Percentiles rank a stretch among this genome's conserved stretches.
These are phyloP conservation scores for Zostera marina DNA, from an alignment of 116 monocot genomes.

Conservation along the genomic window DNA sequence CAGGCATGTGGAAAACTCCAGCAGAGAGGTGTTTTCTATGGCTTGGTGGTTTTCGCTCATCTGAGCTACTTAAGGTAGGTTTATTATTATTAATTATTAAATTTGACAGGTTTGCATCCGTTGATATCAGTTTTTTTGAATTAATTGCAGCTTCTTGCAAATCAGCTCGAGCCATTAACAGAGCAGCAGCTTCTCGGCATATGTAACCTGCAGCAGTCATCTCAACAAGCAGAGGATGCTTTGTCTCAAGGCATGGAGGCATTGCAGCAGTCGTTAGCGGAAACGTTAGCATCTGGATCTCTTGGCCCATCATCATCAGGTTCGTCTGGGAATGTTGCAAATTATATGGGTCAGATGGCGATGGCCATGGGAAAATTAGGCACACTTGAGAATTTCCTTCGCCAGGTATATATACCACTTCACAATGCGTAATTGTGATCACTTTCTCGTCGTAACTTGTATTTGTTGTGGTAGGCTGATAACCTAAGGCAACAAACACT, in stretches of 20 bases:
- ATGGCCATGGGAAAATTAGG: conserved; percentile 99
- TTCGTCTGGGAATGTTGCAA: conserved; percentile 86
- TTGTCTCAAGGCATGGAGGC: conserved; percentile 97
- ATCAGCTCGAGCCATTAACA: conserved; percentile 82
- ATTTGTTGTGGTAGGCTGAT: conserved; percentile 34
- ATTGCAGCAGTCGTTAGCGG: conserved; percentile 73
- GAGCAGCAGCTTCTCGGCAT: conserved; percentile 77
- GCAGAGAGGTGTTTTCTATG: conserved; percentile 96
- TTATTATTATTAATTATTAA: neutral
- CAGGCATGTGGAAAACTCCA: conserved; percentile 99
- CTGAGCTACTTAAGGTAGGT: conserved; percentile 83
- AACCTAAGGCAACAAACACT: conserved; percentile 66
- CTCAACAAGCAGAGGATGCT: conserved; percentile 92
- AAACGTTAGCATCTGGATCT: conserved; percentile 67
- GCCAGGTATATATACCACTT: conserved; percentile 30
- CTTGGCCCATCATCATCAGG: conserved; percentile 34
- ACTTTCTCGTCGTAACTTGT: neutral
- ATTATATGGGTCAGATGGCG: conserved; percentile 99
- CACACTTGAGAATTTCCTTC: conserved; percentile 83
- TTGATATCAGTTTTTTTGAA: no score
- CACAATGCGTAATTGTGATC: neutral
- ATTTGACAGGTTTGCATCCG: neutral
- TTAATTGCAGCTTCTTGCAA: conserved; percentile 44
- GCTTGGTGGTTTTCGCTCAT: conserved; percentile 99
- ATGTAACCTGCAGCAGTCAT: conserved; percentile 78